A percentile compares a stretch with the other conserved stretches of the same genome.
These are phyloP conservation scores for Pneumocystis wakefieldiae DNA, from an alignment of 1,139 yeast species.

Conservation along the genomic window DNA sequence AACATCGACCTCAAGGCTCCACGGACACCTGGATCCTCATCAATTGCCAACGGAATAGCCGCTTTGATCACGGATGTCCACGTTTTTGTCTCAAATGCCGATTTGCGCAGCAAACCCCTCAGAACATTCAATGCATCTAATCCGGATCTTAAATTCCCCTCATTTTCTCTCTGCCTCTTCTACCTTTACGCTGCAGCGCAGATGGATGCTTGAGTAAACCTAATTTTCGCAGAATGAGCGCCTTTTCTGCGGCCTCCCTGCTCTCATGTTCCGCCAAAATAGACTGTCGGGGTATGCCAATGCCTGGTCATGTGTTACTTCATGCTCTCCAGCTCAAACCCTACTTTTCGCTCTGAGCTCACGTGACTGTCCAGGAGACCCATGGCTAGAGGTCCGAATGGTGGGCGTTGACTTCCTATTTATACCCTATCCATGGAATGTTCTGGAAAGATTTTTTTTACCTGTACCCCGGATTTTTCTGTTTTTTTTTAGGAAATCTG, in stretches of 20 bases:
- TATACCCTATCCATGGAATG: too few species aligned
- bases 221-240: not conserved
- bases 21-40: conserved; percentile 51
- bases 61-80: conserved; percentile 36
- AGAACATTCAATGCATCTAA: not conserved
- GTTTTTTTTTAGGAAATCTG: too few species aligned
- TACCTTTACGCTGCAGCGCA: not conserved
- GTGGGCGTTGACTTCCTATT: too few species aligned
- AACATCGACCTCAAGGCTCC: conserved; percentile 40
- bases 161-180: not conserved
- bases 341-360: too few species aligned
- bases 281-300: not conserved
- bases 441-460: too few species aligned
- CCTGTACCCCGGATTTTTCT: too few species aligned
- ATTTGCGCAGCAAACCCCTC: not conserved
- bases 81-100: conserved; percentile 2
- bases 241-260: not conserved
- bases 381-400: too few species aligned
- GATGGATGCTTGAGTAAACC: not conserved
- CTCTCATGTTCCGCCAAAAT: not conserved
- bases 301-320: not conserved
- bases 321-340: too few species aligned
- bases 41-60: conserved; percentile 44
- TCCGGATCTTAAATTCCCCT: not conserved
- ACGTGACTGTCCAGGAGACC: too few species aligned